Percentiles rank a stretch among this genome's conserved stretches.
Conservation (phyloP, 2,329 filamentous ascomycete genomes). For the Helicocarpus griseus region DNA sequence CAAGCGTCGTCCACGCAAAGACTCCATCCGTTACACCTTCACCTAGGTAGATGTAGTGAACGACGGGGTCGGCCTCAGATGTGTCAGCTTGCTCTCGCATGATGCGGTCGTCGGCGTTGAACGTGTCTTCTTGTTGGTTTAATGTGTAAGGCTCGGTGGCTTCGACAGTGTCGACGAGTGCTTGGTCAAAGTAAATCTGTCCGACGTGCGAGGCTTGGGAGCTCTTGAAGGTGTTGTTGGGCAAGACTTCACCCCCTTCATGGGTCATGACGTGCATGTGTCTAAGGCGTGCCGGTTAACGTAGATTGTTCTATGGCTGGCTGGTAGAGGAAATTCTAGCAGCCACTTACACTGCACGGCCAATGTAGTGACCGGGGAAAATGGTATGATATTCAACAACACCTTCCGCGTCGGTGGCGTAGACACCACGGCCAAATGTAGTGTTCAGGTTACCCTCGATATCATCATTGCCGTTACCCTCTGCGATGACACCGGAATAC, state of each 20-base stretch:
- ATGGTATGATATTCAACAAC: constrained; percentile 4
- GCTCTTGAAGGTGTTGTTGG: constrained; percentile 44
- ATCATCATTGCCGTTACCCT: constrained; percentile 26
- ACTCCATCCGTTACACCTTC: constrained; percentile 43
- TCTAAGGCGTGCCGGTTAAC: constrained; percentile 6
- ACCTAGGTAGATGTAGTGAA: constrained; percentile 49
- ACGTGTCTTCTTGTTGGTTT: constrained; percentile 40
- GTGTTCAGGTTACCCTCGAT: constrained; percentile 28
- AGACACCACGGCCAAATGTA: constrained; percentile 3
- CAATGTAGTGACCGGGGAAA: constrained; percentile 7
- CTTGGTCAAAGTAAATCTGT: constrained; percentile 56
- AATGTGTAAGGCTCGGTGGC: constrained; percentile 36
- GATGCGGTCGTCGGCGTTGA: constrained; percentile 44
- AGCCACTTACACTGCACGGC: constrained; percentile 19
- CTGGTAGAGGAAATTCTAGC: constrained; percentile 32
- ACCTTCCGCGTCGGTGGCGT: constrained; percentile 3
- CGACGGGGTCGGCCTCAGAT: constrained; percentile 45
- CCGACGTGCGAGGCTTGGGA: constrained; percentile 50
- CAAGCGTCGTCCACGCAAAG: constrained; percentile 46
- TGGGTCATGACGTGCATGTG: constrained; percentile 30
- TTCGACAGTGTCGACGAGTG: constrained; percentile 45
- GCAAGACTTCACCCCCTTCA: constrained; percentile 24
- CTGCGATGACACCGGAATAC: constrained; percentile 29
- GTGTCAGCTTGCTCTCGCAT: constrained; percentile 40
- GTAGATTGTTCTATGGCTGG: not conserved